Evolutionary conservation across 2,329 filamentous ascomycete species (phyloP).

Genomic region (Nothophoma quercina): DNA sequence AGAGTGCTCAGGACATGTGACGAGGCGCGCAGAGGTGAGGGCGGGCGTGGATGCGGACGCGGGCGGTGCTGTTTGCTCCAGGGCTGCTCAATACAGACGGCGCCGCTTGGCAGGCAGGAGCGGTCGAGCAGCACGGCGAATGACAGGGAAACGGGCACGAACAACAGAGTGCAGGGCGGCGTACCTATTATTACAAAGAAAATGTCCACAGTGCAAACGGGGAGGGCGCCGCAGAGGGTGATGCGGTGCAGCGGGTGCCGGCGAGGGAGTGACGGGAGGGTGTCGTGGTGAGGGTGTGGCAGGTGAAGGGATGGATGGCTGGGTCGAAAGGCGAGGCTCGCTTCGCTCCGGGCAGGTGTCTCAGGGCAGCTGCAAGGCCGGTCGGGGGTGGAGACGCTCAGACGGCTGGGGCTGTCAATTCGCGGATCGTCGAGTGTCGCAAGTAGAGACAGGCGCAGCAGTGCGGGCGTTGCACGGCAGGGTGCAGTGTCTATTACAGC

Average conservation of each 20-base stretch:
- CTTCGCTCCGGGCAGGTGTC: slow-evolving; percentile 33
- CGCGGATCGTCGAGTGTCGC: slow-evolving; percentile 29
- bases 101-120: slow-evolving; percentile 20
- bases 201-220: slow-evolving; percentile 14
- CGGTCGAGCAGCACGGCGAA: slow-evolving; percentile 17
- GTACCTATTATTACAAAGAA: slow-evolving; percentile 41
- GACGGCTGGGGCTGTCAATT: slow-evolving; percentile 28
- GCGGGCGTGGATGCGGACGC: slow-evolving; percentile 6
- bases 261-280: slow-evolving; percentile 9
- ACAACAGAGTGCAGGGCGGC: slow-evolving; percentile 16
- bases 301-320: slow-evolving; percentile 41
- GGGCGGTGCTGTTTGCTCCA: background rate
- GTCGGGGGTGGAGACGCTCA: slow-evolving; percentile 32
- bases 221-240: slow-evolving; percentile 5
- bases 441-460: slow-evolving; percentile 33
- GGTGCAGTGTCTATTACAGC: slow-evolving; percentile 2
- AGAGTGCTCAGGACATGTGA: background rate
- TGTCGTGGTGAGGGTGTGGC: slow-evolving; percentile 15
- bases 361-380: slow-evolving; percentile 37
- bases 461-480: slow-evolving; percentile 37
- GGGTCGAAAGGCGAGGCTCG: slow-evolving; percentile 39
- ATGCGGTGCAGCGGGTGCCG: slow-evolving; percentile 1
- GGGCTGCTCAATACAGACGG: slow-evolving; percentile 7
- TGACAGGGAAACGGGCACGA: slow-evolving; percentile 5
- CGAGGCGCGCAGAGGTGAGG: background rate